Evolutionary conservation across 805 yeast species (phyloP).

Genomic region (Yarrowia sp.): DNA sequence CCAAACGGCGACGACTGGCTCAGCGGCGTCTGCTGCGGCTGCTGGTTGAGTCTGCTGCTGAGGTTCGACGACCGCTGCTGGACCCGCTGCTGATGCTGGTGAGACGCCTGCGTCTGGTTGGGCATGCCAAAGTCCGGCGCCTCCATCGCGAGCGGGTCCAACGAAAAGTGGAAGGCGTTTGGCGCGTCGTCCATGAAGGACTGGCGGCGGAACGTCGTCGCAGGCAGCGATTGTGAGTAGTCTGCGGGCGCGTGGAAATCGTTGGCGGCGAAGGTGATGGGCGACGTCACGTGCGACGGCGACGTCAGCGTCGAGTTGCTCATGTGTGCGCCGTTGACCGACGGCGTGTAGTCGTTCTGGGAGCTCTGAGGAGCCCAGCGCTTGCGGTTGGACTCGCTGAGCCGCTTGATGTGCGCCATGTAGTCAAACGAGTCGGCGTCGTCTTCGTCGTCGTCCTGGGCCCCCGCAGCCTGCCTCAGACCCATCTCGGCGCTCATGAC

Average conservation of each 20-base stretch:
- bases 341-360: background rate
- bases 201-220: constrained; percentile 8
- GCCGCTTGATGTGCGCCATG: constrained; percentile 59
- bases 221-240: constrained; percentile 5
- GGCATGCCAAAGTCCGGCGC: constrained; percentile 40
- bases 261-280: constrained; percentile 4
- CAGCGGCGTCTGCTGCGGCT: background rate
- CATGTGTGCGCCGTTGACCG: background rate
- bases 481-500: background rate
- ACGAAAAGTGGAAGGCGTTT: constrained; percentile 41
- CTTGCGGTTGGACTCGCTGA: constrained; percentile 42
- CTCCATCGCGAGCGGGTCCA: constrained; percentile 51
- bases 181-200: constrained; percentile 28
- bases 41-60: background rate
- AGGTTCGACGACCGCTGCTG: background rate
- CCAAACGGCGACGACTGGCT: background rate
- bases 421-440: constrained; percentile 49
- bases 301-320: constrained; percentile 3
- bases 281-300: background rate
- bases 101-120: constrained; percentile 14
- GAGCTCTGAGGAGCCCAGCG: background rate
- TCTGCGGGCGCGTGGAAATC: constrained; percentile 1
- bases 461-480: background rate
- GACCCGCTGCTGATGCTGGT: constrained; percentile 11
- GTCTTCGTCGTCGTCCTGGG: constrained; percentile 31